Percentiles rank a stretch among this genome's conserved stretches.
Conservation (phyloP, 805 yeast species). For the Wickerhamiella azymoides region DNA sequence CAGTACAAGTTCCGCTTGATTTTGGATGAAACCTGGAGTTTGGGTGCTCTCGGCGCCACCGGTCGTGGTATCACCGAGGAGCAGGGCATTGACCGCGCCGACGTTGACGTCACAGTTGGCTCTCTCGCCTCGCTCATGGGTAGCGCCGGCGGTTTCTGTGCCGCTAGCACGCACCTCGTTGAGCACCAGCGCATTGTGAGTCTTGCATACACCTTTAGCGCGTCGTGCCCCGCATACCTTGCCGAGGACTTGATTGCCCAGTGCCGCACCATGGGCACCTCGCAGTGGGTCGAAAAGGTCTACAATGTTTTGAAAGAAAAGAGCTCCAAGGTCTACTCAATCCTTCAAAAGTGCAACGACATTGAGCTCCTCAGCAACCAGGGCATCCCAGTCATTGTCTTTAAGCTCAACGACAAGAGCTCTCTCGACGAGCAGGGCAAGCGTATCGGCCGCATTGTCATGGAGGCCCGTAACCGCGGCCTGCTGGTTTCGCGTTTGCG, state of each 20-base stretch:
- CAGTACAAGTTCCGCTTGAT: slow-evolving; percentile 75
- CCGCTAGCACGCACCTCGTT: slow-evolving; percentile 71
- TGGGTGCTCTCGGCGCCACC: slow-evolving; percentile 71
- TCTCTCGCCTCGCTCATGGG: slow-evolving; percentile 71
- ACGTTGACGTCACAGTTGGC: slow-evolving; percentile 76
- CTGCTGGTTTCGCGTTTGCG: slow-evolving; percentile 55
- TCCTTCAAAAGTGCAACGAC: slow-evolving; percentile 19
- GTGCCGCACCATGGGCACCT: slow-evolving; percentile 23
- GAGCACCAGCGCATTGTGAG: slow-evolving; percentile 87
- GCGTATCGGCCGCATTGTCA: slow-evolving; percentile 54
- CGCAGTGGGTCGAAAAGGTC: slow-evolving; percentile 20
- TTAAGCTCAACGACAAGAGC: slow-evolving; percentile 37
- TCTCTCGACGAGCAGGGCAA: slow-evolving; percentile 20
- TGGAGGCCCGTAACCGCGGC: slow-evolving; percentile 36
- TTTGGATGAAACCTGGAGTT: slow-evolving; percentile 73
- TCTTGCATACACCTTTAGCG: slow-evolving; percentile 82
- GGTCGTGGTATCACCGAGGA: slow-evolving; percentile 83
- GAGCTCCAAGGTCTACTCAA: slow-evolving; percentile 12
- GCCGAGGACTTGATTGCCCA: slow-evolving; percentile 31
- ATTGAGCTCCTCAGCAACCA: slow-evolving; percentile 42
- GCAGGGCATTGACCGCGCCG: slow-evolving; percentile 48
- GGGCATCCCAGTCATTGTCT: slow-evolving; percentile 55
- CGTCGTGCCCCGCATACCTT: slow-evolving; percentile 84
- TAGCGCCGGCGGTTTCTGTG: slow-evolving; percentile 86
- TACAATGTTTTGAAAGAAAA: slow-evolving; percentile 13